Evolutionary conservation across 2,329 filamentous ascomycete species (phyloP), one percentile per base, ranked within the genome.

Genomic region (Ploettnerulaceae sp.): DNA sequence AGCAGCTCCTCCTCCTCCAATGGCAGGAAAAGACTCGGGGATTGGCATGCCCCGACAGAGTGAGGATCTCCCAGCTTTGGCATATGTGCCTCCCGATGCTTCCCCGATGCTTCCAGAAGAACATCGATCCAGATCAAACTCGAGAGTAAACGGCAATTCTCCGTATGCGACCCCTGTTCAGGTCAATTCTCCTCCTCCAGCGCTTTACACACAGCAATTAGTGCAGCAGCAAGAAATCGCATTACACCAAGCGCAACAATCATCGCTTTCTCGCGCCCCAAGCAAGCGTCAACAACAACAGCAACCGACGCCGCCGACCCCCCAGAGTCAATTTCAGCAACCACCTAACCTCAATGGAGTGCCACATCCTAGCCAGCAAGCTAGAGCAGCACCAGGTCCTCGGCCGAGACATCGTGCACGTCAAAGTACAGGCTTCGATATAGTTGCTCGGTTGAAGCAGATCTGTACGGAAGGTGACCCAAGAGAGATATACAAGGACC

Each of bases 381-480:
- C 55, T 20, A 57, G 61, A 56, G 57, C 66, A 41, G 72, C 76
- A 38, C 71, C 82, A 54, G 69, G 69, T 32, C 74, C 84, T 12
- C 75, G 90, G 42, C 85, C 87, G 15, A 81, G 90, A 51, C 86
- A 90, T 59, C 78, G 89, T 45, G 74, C 82, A 31, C 81, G 89
- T 36, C 87, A 90, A 63, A 94, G 85, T 64, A 87, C 80, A 56
- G 82, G 78, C 35, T 76, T 88, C 46, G 91, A 98, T 62, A 86
- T 98, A 45, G 77, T 94, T 29, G 79, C 81, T 15, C 82, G 87
- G 14, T 75, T 98, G 43, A 88, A 89, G 66, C 81, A 86, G 24
- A 97, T 98, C 54, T 97, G 93, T 66, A 90, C 83, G 17, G 82
- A 89, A 43, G 88, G 86, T 37, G 91, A 98, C 63, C 93, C 93